phyloP scores from a whole-genome alignment of 2,329 filamentous ascomycete species.

The Chaetothyriales sp. region DNA sequence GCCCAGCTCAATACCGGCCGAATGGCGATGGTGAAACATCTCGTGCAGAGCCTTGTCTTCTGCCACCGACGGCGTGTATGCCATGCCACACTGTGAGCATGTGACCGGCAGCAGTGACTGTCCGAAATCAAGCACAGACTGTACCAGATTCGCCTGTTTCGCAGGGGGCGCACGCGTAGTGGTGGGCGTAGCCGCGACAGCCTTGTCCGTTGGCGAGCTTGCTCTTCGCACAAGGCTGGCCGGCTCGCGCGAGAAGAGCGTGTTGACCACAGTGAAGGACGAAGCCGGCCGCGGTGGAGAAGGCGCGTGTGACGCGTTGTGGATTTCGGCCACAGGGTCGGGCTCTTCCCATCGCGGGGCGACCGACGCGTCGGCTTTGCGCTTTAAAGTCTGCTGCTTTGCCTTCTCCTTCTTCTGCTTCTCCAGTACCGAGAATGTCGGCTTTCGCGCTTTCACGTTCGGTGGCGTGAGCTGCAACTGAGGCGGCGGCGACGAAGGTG shows the following conservation, averaged over 20 bases:
- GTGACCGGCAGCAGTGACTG: conserved; percentile 34
- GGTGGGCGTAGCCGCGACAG: conserved; percentile 1
- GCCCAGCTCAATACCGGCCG: conserved; percentile 47
- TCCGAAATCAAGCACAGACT: conserved; percentile 50
- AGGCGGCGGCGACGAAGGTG: conserved; percentile 40
- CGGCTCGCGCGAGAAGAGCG: background rate
- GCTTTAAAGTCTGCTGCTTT: conserved; percentile 21
- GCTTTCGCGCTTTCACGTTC: conserved; percentile 32
- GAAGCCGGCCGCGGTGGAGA: conserved; percentile 6
- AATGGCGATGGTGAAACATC: conserved; percentile 50
- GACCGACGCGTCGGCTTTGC: conserved; percentile 25
- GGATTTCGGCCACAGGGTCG: conserved; percentile 19
- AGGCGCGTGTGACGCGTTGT: conserved; percentile 10
- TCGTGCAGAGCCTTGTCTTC: conserved; percentile 51
- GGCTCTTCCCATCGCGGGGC: conserved; percentile 8
- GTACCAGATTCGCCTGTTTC: conserved; percentile 30
- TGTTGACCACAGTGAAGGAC: background rate
- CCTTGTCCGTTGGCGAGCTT: conserved; percentile 2
- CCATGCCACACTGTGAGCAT: conserved; percentile 50
- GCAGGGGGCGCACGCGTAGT: background rate
- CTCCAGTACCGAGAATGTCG: conserved; percentile 36
- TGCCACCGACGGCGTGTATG: conserved; percentile 48
- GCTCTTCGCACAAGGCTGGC: background rate
- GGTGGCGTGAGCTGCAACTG: conserved; percentile 28
- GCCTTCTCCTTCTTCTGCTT: conserved; percentile 17